Conservation (phyloP, 2,329 filamentous ascomycete species). For the Alternaria gaisen region DNA sequence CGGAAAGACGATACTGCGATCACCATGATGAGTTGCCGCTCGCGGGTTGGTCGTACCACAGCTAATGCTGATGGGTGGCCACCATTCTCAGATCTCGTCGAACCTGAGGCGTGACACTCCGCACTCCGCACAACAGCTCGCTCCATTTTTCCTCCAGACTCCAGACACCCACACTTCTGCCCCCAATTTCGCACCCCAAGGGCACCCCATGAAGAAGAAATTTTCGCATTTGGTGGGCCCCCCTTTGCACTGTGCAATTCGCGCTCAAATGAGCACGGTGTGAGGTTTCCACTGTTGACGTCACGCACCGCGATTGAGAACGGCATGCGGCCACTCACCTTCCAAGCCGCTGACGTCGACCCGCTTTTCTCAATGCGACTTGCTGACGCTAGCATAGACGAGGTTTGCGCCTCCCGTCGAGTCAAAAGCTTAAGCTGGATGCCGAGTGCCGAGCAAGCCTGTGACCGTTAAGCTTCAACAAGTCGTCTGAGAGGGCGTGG, state of each 20-base stretch:
- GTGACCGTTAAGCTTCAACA: slow-evolving; percentile 10
- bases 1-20: background rate
- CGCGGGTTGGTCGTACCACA: slow-evolving; percentile 6
- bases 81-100: background rate
- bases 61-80: background rate
- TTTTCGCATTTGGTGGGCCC: slow-evolving; percentile 18
- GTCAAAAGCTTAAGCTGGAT: slow-evolving; percentile 26
- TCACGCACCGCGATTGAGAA: slow-evolving; percentile 21
- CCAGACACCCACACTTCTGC: slow-evolving; percentile 17
- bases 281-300: slow-evolving; percentile 23
- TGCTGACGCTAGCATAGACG: slow-evolving; percentile 18
- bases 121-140: slow-evolving; percentile 24
- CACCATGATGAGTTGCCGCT: background rate
- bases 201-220: slow-evolving; percentile 10
- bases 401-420: slow-evolving; percentile 17
- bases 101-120: slow-evolving; percentile 3
- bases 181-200: slow-evolving; percentile 2
- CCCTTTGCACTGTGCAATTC: slow-evolving; percentile 4
- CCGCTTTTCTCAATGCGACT: slow-evolving; percentile 36
- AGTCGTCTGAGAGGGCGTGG: background rate
- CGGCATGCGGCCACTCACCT: slow-evolving; percentile 19
- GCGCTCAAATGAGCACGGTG: slow-evolving; percentile 7
- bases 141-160: slow-evolving; percentile 29
- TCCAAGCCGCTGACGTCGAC: slow-evolving; percentile 19
- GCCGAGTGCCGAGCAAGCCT: slow-evolving; percentile 17